phyloP scores from a whole-genome alignment of 2,329 filamentous ascomycete species.

The Cladosporium oxysporum region DNA sequence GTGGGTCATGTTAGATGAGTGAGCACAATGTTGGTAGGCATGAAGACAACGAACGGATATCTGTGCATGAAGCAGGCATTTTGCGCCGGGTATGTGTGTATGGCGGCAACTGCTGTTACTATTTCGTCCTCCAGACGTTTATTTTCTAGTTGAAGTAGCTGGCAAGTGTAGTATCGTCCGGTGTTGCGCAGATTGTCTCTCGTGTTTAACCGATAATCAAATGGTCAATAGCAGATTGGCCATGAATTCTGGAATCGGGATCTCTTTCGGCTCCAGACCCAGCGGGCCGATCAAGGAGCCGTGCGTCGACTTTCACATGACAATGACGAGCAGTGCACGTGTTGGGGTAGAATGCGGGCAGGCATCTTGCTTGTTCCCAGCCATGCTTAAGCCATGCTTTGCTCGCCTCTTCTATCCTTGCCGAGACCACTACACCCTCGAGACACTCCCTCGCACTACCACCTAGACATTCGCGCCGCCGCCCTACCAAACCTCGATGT shows the following conservation, averaged over 20 bases:
- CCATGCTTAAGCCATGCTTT: constrained; percentile 7
- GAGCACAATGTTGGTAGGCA: neutral
- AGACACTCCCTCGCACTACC: neutral
- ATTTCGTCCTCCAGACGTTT: neutral
- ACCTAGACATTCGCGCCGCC: neutral
- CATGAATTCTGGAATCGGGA: constrained; percentile 3
- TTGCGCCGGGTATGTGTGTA: constrained; percentile 14
- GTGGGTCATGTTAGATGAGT: constrained; percentile 20
- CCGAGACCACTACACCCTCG: neutral
- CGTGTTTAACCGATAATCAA: neutral
- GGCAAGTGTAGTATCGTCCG: neutral
- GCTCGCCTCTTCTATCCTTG: neutral
- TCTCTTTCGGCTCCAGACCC: constrained; percentile 7
- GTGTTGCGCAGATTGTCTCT: neutral
- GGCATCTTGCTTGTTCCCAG: constrained; percentile 9
- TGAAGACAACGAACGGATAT: constrained; percentile 73
- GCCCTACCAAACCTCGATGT: neutral
- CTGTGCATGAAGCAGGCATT: constrained; percentile 64
- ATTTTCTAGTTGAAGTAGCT: neutral
- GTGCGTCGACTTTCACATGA: constrained; percentile 20
- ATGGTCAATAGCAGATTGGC: neutral
- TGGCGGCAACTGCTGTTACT: neutral
- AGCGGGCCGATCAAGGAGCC: constrained; percentile 12
- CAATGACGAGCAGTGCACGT: constrained; percentile 17
- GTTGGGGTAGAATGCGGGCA: constrained; percentile 5